A percentile compares a stretch with the other conserved stretches of the same genome.
These are phyloP conservation scores for Candida tropicalis DNA, from an alignment of 1,139 yeast genomes.

Conservation along the genomic window DNA sequence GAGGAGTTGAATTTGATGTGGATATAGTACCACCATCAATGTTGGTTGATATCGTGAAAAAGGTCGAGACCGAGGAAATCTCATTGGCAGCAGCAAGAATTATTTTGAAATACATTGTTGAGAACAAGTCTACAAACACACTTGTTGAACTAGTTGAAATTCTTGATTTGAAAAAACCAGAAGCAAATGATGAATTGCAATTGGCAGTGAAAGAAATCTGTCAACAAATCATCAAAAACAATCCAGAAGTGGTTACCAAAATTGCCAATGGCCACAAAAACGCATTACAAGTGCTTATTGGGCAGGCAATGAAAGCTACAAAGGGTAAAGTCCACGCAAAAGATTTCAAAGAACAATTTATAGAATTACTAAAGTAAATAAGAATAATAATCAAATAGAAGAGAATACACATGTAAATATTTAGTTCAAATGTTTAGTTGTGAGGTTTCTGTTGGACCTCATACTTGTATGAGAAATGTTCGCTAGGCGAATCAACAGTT, in stretches of 20 bases:
- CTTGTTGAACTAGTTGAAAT: constrained; percentile 53
- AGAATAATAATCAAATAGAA: no score
- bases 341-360: constrained; percentile 48
- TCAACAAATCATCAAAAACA: constrained; percentile 47
- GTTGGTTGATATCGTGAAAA: constrained; percentile 28
- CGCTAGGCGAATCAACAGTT: neutral
- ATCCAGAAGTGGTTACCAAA: constrained; percentile 60
- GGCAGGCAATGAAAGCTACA: constrained; percentile 79
- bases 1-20: constrained; percentile 42
- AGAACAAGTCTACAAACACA: constrained; percentile 35
- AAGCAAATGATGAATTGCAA: constrained; percentile 32
- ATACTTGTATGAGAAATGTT: constrained; percentile 7
- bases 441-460: constrained; percentile 8
- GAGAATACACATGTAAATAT: neutral
- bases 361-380: constrained; percentile 23
- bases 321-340: constrained; percentile 66
- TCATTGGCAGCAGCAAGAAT: constrained; percentile 65
- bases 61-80: constrained; percentile 24
- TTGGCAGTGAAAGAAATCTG: constrained; percentile 57
- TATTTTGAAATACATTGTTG: constrained; percentile 60
- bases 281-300: constrained; percentile 75
- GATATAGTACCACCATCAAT: constrained; percentile 30
- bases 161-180: constrained; percentile 53
- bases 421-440: neutral
- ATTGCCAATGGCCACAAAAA: constrained; percentile 61